A percentile compares a stretch with the other conserved stretches of the same genome.
Conservation (phyloP, 2,329 filamentous ascomycete genomes). For the Monosporascus sp. region DNA sequence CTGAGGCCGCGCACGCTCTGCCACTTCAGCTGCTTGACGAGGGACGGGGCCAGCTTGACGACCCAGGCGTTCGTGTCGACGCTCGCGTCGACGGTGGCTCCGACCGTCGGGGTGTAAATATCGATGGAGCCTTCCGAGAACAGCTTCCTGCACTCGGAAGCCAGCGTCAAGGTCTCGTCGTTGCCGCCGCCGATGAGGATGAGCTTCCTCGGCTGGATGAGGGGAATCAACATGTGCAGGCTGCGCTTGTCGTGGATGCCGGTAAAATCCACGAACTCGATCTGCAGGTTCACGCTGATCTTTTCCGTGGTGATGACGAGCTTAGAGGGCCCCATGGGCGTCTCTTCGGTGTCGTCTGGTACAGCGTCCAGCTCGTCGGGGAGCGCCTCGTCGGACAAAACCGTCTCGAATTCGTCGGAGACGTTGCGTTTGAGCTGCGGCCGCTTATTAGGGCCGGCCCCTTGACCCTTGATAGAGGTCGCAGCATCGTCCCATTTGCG, state of each 20-base stretch:
- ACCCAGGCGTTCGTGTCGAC: slow-evolving; percentile 98
- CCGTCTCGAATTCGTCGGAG: slow-evolving; percentile 43
- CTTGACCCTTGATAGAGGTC: slow-evolving; percentile 35
- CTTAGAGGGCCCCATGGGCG: slow-evolving; percentile 64
- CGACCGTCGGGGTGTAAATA: slow-evolving; percentile 78
- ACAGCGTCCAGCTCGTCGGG: slow-evolving; percentile 54
- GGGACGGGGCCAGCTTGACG: slow-evolving; percentile 77
- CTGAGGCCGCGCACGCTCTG: slow-evolving; percentile 86
- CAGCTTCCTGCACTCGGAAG: slow-evolving; percentile 71
- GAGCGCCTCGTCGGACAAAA: slow-evolving; percentile 33
- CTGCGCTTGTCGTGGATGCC: slow-evolving; percentile 91
- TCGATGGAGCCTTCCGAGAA: slow-evolving; percentile 54
- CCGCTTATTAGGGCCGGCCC: slow-evolving; percentile 53
- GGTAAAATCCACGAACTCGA: slow-evolving; percentile 87
- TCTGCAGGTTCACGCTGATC: slow-evolving; percentile 64
- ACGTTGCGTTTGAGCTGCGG: slow-evolving; percentile 40
- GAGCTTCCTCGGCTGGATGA: slow-evolving; percentile 90
- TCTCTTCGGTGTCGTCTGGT: slow-evolving; percentile 50
- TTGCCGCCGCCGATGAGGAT: slow-evolving; percentile 81
- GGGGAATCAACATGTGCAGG: slow-evolving; percentile 87
- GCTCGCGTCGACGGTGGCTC: slow-evolving; percentile 75
- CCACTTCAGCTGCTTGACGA: slow-evolving; percentile 88
- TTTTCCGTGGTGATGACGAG: slow-evolving; percentile 59
- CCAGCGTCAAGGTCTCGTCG: slow-evolving; percentile 73
- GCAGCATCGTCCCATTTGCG: slow-evolving; percentile 79